phyloP scores from a whole-genome alignment of 2,329 filamentous ascomycete genomes.

The Claviceps capensis region DNA sequence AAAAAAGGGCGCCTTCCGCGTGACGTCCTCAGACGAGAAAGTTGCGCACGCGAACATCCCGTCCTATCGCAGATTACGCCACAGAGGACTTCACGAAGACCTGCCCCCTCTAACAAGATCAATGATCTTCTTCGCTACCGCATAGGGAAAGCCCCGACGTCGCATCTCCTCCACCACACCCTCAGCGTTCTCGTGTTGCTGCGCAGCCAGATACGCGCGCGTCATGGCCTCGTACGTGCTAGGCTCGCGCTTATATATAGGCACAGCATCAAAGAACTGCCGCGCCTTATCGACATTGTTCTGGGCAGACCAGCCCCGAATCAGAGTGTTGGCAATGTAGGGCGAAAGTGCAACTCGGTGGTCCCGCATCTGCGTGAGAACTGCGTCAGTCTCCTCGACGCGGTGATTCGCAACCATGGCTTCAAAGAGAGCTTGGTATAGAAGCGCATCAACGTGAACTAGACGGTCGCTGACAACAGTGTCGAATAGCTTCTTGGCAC shows the following conservation, averaged over 20 bases:
- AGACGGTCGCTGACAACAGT: conserved; percentile 54
- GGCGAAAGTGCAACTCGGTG: conserved; percentile 75
- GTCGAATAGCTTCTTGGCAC: conserved; percentile 72
- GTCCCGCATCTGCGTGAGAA: conserved; percentile 63
- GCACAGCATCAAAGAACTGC: conserved; percentile 66
- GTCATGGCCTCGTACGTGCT: conserved; percentile 99
- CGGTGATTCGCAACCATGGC: conserved; percentile 90
- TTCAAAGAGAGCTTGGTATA: conserved; percentile 96
- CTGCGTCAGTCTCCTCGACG: conserved; percentile 59
- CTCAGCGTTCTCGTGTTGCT: conserved; percentile 65
- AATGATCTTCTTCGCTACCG: conserved; percentile 85
- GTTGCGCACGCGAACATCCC: conserved; percentile 2
- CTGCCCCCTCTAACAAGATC: conserved; percentile 60
- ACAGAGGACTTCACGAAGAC: neutral
- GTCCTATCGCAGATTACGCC: too few species aligned
- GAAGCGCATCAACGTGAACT: conserved; percentile 63
- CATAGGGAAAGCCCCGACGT: conserved; percentile 74
- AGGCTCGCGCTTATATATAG: conserved; percentile 70
- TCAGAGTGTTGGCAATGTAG: conserved; percentile 96
- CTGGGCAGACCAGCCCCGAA: conserved; percentile 87
- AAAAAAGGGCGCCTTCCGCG: too few species aligned
- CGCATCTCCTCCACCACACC: conserved; percentile 80
- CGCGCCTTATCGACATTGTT: conserved; percentile 69
- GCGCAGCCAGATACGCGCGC: conserved; percentile 73
- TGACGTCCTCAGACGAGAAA: neutral